Evolutionary conservation across 1,284 basidiomycete genomes (phyloP), one percentile per base, ranked within the genome.

Genomic region (Austroboletus niveus): DNA sequence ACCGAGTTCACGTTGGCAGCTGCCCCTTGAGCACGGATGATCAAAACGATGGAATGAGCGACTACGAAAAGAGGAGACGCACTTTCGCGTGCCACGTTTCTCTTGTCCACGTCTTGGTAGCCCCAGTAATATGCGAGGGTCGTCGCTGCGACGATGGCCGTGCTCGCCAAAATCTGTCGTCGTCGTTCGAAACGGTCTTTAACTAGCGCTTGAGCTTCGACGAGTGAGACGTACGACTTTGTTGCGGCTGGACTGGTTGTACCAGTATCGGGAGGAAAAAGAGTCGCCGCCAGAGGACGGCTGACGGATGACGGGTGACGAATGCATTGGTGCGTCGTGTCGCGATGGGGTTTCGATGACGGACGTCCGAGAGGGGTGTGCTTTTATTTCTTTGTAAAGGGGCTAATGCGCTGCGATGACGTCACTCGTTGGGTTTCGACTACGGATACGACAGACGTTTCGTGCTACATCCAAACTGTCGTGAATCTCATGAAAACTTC

Each of bases 81-180:
- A 62, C 63, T 51, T 53, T 55, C 55, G 53, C 64, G 54, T 24
- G 64, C 53, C n/a, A 45, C 52, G 24, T 68, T 65, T 49, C 69
- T 68, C 48, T 57, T 67, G 11, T 68, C 66, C 38, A 68, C 56
- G 27, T 63, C 69, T 20, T 64, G 67, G 56, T 68, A 68, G 12
- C 67, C 66, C 66, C 69, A 71, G 34, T 70, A 71, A 51, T 68
- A 70, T 38, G 66, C 68, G 35, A 69, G 60, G 22, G 60, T 68
- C 34, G 66, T 61, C 30, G 64, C 56, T 6, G 63, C 66, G 22
- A 68, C 5, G n/a, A 70, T 22, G 32, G 57, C 57, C 2, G 61
- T 59, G 6, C 60, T 57, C 17, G 62, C 65, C 9, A 71, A 65
- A n/a, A 71, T 47, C 66, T 68, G 29, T 35, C 20, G 40, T 27